Base-by-base conservation (phyloP, 768 basidiomycete genomes). In the Boletus vermiculosoides region DNA sequence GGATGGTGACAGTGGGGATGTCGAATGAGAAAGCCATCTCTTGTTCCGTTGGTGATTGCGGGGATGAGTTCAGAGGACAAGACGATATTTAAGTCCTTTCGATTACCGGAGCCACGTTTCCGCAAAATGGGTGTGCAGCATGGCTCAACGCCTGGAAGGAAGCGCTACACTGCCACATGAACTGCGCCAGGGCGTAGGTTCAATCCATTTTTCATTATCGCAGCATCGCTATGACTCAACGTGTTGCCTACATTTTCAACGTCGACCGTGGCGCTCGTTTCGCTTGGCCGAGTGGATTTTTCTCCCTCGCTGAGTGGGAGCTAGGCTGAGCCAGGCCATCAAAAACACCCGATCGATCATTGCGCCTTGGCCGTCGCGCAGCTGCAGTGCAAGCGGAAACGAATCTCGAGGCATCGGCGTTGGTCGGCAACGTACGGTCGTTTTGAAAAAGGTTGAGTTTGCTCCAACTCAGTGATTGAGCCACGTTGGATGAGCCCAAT, bases 361-460 rank as follows among this genome's bases (percentile, higher is more conserved):
- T 45, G 20, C 39, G 45, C 46, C 22, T 12, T 23, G 55, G 31
- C 45, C 49, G 33, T 18, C 47, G 46, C 50, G 28, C 56, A 50
- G 48, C 18, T 55, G 58, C 48, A 25, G 47, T 55, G 52, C 52
- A 23, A 36, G 39, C 56, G 65, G 65, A 66, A 59, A 66, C 61
- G 64, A 65, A 44, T 63, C 65, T 66, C 64, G 64, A 66, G 61
- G 65, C 57, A 55, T 65, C 53, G 39, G 58, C 65, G 52, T 61
- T 56, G 59, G 51, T 48, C 23, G 34, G 31, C 60, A 62, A 61
- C 15, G 3, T 36, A 28, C 34, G 12, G 49, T 25, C 48, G 49
- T 44, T 61, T 61, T 56, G 40, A 53, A 50, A 63, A 59, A 55
- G 37, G 57, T 59, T 52, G 53, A 59, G 63, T 62, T 56, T 36